These are phyloP conservation scores for Citrus sinensis DNA, from an alignment of 345 rosid species.

Conservation along the genomic window DNA sequence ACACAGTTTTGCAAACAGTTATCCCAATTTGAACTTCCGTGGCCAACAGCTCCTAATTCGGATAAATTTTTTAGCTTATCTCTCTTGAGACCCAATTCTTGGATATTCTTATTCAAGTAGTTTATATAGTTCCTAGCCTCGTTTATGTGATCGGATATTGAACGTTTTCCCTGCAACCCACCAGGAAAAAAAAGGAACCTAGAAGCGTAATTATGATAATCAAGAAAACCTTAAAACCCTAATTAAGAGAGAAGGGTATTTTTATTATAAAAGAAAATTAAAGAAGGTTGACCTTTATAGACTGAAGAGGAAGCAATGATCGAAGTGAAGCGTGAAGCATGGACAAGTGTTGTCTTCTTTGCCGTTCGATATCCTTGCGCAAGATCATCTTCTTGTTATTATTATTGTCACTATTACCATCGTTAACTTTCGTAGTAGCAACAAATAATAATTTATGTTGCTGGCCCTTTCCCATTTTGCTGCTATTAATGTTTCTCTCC, in stretches of 20 bases:
- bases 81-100: slow-evolving; percentile 31
- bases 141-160: slow-evolving; percentile 38
- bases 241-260: background rate
- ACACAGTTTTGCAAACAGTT: slow-evolving; percentile 4
- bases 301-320: slow-evolving; percentile 42
- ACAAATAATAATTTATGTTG: background rate
- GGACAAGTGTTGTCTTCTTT: slow-evolving; percentile 45
- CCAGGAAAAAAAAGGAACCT: slow-evolving; percentile 17
- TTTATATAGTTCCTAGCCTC: slow-evolving; percentile 46
- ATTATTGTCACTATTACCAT: background rate
- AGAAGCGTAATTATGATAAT: background rate
- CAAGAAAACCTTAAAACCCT: background rate
- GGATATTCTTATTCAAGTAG: slow-evolving; percentile 24
- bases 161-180: slow-evolving; percentile 48
- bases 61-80: slow-evolving; percentile 25
- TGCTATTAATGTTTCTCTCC: background rate
- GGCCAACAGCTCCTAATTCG: background rate
- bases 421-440: background rate
- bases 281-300: slow-evolving; percentile 32
- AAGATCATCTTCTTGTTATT: slow-evolving; percentile 21
- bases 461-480: slow-evolving; percentile 7
- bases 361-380: slow-evolving; percentile 45
- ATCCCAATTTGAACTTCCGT: background rate
- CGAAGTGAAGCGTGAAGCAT: slow-evolving; percentile 39
- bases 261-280: background rate